Evolutionary conservation across 2,329 filamentous ascomycete genomes (phyloP), one percentile per base, ranked within the genome.

Genomic region (Magnaporthales sp.): DNA sequence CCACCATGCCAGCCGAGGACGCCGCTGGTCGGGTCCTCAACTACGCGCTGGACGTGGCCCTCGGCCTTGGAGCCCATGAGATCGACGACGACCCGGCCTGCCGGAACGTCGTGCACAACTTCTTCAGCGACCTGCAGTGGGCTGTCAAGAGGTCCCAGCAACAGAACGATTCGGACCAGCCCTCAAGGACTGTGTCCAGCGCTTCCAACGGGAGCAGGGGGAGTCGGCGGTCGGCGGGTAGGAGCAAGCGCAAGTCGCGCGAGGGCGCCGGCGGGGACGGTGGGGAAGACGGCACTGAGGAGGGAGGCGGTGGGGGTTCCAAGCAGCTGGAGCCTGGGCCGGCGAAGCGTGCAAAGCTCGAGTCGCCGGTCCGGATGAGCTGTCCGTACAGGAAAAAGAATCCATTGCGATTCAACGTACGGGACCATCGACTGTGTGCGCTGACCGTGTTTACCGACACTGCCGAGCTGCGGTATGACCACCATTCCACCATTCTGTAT

Each of bases 401-500:
- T n/a, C 66, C 66, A 4, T 56, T 67, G 19, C 66, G 66, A 19
- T 67, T 67, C 56, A 66, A 67, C 58, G 66, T 67, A 27, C 62
- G 66, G 15, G 66, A 67, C 58, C 38, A 67, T 38, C 66, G 64
- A 7, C 56, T 65, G 6, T 67, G 66, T 58, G 66, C 66, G 3
- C 19, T 66, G 19, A 67, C 66, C 6, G 64, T 62, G 7, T 67
- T 67, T 15, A 51, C 30, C 7, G 51, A 66, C 27, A 66, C 60
- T 27, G 56, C 66, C 46, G 63, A 67, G 30, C 54, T 67, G 11
- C 54, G 63, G 66, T 67, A 67, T 58, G 62, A 24, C 15, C 27
- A 26, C 31, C 15, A 11, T 10, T 27, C 6, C 2, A 29, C n/a
- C 3, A 29, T 19, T 26, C 38, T 8, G 31, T 27, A 3, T 9